These are phyloP conservation scores for Xylaria sp. DNA, from an alignment of 2,329 filamentous ascomycete genomes.

Conservation along the genomic window DNA sequence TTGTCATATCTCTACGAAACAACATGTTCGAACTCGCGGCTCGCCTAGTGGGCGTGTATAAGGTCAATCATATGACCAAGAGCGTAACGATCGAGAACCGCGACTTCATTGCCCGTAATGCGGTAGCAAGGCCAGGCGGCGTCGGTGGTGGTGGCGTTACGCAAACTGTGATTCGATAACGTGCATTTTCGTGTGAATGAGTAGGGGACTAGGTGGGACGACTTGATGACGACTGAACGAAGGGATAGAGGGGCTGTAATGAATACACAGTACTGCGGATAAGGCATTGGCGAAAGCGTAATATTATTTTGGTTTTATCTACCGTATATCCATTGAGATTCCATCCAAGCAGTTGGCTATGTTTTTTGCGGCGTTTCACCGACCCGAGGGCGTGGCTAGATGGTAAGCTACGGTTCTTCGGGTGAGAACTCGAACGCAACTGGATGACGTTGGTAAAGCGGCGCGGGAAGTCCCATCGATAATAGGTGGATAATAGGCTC, in stretches of 20 bases:
- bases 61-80: constrained; percentile 99
- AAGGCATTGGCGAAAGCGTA: constrained; percentile 18
- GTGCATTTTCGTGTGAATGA: background rate
- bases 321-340: background rate
- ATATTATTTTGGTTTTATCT: constrained; percentile 1
- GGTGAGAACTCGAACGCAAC: background rate
- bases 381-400: background rate
- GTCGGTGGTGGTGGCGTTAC: constrained; percentile 29
- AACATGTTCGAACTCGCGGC: constrained; percentile 99
- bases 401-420: no score
- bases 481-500: background rate
- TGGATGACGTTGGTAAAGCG: background rate
- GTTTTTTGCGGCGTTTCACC: background rate
- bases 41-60: constrained; percentile 95
- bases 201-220: background rate
- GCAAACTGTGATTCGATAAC: constrained; percentile 31
- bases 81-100: constrained; percentile 88
- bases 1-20: constrained; percentile 96
- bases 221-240: constrained; percentile 1
- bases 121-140: constrained; percentile 37
- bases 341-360: background rate
- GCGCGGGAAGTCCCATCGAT: background rate
- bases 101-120: constrained; percentile 70
- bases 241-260: constrained; percentile 8
- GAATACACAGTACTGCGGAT: constrained; percentile 11